Conservation (phyloP, 805 yeast species). For the Candida mattraensis region DNA sequence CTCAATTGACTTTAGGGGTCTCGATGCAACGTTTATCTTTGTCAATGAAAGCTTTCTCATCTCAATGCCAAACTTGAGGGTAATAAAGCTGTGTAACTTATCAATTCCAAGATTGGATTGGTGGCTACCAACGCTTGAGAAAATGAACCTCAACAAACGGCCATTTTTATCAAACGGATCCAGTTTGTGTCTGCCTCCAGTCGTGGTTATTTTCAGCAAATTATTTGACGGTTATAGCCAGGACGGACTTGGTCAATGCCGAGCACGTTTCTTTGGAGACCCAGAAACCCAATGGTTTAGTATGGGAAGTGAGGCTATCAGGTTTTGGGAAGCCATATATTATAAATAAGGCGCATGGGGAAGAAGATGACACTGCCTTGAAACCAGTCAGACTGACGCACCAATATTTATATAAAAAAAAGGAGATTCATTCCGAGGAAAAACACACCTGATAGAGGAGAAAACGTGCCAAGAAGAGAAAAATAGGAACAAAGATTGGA, state of each 20-base stretch:
- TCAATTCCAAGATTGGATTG: conserved; percentile 24
- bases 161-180: conserved; percentile 9
- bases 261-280: conserved; percentile 24
- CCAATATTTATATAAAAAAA: conserved; percentile 6
- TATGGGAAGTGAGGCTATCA: conserved; percentile 18
- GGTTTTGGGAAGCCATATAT: conserved; percentile 16
- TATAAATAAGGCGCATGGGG: conserved; percentile 10
- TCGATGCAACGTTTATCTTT: conserved; percentile 25
- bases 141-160: conserved; percentile 14
- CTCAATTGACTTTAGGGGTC: conserved; percentile 21
- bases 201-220: conserved; percentile 31
- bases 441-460: background rate
- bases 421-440: conserved; percentile 1
- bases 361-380: background rate
- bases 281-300: conserved; percentile 19
- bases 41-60: conserved; percentile 3
- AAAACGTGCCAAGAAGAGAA: background rate
- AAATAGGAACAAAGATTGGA: background rate
- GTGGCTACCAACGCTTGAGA: conserved; percentile 27
- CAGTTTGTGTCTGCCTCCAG: conserved; percentile 19
- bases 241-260: conserved; percentile 13
- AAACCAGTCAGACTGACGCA: background rate
- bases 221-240: conserved; percentile 32
- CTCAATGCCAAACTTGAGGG: conserved; percentile 14
- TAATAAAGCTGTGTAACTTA: conserved; percentile 19